Evolutionary conservation across 805 yeast species (phyloP), one percentile per base, ranked within the genome.

Genomic region (Saccharomycopsis schoenii): DNA sequence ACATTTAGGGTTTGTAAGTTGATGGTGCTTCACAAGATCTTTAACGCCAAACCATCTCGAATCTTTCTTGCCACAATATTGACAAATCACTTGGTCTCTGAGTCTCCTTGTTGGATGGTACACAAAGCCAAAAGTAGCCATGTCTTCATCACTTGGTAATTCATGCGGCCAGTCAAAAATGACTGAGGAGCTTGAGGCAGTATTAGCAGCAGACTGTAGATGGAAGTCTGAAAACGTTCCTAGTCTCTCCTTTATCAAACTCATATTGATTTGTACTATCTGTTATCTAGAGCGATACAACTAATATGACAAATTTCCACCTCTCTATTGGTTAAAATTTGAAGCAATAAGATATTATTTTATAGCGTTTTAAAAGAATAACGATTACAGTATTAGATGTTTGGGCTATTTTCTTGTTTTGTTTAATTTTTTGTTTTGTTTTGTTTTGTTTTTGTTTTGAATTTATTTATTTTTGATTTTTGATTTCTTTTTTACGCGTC

Each of bases 91-190:
- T 62, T 84, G 76, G 67, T 84, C 86, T 5, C 67, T 71, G 55
- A 76, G 72, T 15, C 73, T 73, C 58, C 76, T 73, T 1, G 81
- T 74, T 1, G 92, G 92, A 4, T 82, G 76, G 70, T 76, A 86
- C 66, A 75, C 80, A 70, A 87, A 86, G 0, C 94, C 94, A 36
- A 77, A 73, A 52, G 74, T 76, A 0, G 85, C 87, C 76, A 87
- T 70, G 34, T 68, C 64, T 37, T 71, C 74, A 4, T 70, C 61
- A 1, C 69, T 62, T 11, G 73, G 73, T n/a, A 60, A 40, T 10
- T 64, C 47, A 55, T 70, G 59, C 4, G 73, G 72, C 73, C 73
- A 71, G 12, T 47, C 52, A 47, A 47, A 47, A 14, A 47, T 47
- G 12, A 37, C 41, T 12, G 41, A 37, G 4, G 41, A 37, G 12